These are phyloP conservation scores for Trichoderma sp. DNA, from an alignment of 2,329 filamentous ascomycete species.

Conservation along the genomic window DNA sequence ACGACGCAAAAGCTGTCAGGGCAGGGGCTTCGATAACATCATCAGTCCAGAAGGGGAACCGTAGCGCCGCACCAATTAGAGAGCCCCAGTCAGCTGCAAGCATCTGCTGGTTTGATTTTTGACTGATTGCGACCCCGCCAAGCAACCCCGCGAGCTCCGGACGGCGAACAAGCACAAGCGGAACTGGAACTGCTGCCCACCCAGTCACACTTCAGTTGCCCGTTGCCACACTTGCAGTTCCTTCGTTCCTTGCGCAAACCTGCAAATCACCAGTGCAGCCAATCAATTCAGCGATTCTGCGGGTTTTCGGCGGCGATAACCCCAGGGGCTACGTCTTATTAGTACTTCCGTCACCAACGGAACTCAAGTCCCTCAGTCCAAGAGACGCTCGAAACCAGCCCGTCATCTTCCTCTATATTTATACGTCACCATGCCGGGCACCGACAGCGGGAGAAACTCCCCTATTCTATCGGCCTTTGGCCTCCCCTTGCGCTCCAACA, in stretches of 20 bases:
- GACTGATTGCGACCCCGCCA: slow-evolving; percentile 4
- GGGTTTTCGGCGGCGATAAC: not conserved
- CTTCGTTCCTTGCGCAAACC: not conserved
- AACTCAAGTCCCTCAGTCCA: not conserved
- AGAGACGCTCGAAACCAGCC: not conserved
- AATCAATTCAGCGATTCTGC: not conserved
- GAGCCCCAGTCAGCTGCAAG: not conserved
- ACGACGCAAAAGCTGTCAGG: slow-evolving; percentile 7
- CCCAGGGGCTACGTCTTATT: not conserved
- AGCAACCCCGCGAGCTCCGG: slow-evolving; percentile 17
- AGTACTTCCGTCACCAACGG: not conserved
- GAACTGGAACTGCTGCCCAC: not conserved
- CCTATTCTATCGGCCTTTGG: slow-evolving; percentile 38
- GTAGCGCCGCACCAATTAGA: slow-evolving; percentile 9
- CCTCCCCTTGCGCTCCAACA: slow-evolving; percentile 30
- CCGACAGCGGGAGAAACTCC: slow-evolving; percentile 19
- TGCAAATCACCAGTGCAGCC: not conserved
- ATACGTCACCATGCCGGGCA: slow-evolving; percentile 30
- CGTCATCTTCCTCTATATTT: not conserved
- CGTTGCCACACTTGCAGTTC: not conserved
- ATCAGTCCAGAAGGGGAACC: not conserved
- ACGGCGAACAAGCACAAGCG: not conserved
- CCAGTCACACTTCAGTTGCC: not conserved
- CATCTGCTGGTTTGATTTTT: not conserved
- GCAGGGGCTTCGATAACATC: slow-evolving; percentile 12